phyloP scores from a whole-genome alignment of 768 basidiomycete genomes.

The Lentinula edodes region DNA sequence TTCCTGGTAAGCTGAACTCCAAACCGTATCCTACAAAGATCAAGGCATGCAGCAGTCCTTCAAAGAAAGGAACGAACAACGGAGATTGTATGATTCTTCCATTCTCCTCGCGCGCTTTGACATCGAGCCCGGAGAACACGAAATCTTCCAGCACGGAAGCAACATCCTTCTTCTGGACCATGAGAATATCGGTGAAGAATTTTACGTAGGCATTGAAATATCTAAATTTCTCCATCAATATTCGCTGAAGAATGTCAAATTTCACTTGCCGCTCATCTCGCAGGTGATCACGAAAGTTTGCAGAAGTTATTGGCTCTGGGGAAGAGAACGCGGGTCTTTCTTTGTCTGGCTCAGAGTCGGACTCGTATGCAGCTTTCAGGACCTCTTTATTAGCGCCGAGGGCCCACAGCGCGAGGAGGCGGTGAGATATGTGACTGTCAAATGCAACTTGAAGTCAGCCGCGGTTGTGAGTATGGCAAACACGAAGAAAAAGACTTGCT shows the following conservation, averaged over 20 bases:
- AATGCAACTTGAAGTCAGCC: too few relatives aligned
- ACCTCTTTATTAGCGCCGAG: slow-evolving; percentile 45
- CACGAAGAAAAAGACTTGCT: slow-evolving; percentile 26
- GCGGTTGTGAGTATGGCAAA: too few relatives aligned
- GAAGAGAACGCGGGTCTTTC: slow-evolving; percentile 35
- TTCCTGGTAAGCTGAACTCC: slow-evolving; percentile 55
- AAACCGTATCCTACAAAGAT: slow-evolving; percentile 60
- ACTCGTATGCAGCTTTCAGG: slow-evolving; percentile 32
- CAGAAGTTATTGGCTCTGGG: slow-evolving; percentile 36
- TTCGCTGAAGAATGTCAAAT: not conserved
- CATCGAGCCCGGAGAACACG: slow-evolving; percentile 51
- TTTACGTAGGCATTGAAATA: slow-evolving; percentile 54
- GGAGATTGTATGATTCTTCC: slow-evolving; percentile 28
- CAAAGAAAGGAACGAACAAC: slow-evolving; percentile 54
- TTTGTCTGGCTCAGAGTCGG: slow-evolving; percentile 23
- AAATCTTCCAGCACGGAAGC: slow-evolving; percentile 45
- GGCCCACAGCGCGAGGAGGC: slow-evolving; percentile 51
- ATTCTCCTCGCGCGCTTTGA: slow-evolving; percentile 19
- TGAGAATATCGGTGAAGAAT: slow-evolving; percentile 43
- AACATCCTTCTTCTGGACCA: slow-evolving; percentile 13
- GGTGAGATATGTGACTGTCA: slow-evolving; percentile 51
- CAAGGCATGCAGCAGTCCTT: slow-evolving; percentile 56
- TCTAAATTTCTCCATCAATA: slow-evolving; percentile 22
- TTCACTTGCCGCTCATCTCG: slow-evolving; percentile 46
- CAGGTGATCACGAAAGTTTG: slow-evolving; percentile 51